Evolutionary conservation across 257 asterid genomes (phyloP), one percentile per base, ranked within the genome.

Genomic region (Orobanche coerulescens): DNA sequence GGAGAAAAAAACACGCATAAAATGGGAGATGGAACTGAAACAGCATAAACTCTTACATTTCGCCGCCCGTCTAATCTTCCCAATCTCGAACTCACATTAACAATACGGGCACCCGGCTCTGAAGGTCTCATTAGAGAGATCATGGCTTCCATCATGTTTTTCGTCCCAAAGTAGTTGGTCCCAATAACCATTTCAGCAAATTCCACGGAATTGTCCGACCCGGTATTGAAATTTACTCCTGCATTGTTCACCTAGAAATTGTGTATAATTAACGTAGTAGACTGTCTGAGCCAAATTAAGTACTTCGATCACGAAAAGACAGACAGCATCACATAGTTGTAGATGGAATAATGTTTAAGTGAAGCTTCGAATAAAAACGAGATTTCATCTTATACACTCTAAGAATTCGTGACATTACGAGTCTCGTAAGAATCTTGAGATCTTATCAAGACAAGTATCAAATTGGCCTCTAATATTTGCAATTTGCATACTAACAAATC

Each of bases 221-320:
- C 95, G 9, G 71, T 18, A 67, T 88, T 91, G 83, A 72, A 82
- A 70, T 88, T 91, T 48, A 85, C 85, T 69, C 98, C 98, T 30
- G 98, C 98, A 75, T 84, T 91, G 72, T 88, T 91, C 44, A 91
- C 78, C 98, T 91, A n/a, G n/a, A n/a, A n/a, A n/a, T n/a, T n/a
- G n/a, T n/a, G n/a, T n/a, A n/a, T n/a, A n/a, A n/a, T n/a, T n/a
- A n/a, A n/a, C n/a, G n/a, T n/a, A 63, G 37, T 78, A 62, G 67
- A 56, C 55, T 51, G 58, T 51, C 18, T 28, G 65, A 40, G 56
- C 68, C 75, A 70, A 40, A n/a, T n/a, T n/a, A n/a, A n/a, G n/a
- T n/a, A n/a, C n/a, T n/a, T n/a, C n/a, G n/a, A n/a, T n/a, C n/a
- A n/a, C n/a, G n/a, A n/a, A n/a, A n/a, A n/a, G n/a, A n/a, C n/a